Percentiles rank a stretch among this genome's conserved stretches.
These are phyloP conservation scores for Phellinidium pouzarii DNA, from an alignment of 1,284 basidiomycete genomes.

Conservation along the genomic window DNA sequence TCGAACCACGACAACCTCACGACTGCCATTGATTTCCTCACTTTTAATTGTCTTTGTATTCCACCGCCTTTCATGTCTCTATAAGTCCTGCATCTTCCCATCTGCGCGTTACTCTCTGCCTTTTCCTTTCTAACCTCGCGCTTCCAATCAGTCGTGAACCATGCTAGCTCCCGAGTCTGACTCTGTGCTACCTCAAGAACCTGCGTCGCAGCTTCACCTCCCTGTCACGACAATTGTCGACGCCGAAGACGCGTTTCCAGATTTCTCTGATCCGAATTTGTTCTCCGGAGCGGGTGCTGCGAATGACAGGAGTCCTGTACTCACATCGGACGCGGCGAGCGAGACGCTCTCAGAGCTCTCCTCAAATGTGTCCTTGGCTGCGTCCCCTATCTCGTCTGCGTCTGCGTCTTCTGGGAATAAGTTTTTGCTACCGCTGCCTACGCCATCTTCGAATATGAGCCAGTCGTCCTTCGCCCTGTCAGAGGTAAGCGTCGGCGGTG, in stretches of 20 bases:
- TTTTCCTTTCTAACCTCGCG: neutral
- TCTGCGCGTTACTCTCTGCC: neutral
- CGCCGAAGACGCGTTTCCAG: slow-evolving; percentile 17
- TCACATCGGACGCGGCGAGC: neutral
- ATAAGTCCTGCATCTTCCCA: neutral
- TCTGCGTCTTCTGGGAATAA: slow-evolving; percentile 20
- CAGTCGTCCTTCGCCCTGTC: slow-evolving; percentile 39
- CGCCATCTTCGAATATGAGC: slow-evolving; percentile 33
- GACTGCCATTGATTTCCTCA: slow-evolving; percentile 7
- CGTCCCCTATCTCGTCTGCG: neutral
- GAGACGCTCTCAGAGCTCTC: neutral
- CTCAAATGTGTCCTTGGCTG: neutral
- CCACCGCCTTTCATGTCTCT: slow-evolving; percentile 6
- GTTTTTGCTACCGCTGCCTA: slow-evolving; percentile 43
- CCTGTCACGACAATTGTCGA: slow-evolving; percentile 6
- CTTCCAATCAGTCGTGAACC: neutral
- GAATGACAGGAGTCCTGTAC: neutral
- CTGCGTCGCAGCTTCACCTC: slow-evolving; percentile 5
- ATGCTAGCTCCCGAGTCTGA: slow-evolving; percentile 5
- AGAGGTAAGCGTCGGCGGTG: slow-evolving; percentile 27
- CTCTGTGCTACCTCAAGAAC: neutral
- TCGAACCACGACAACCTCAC: slow-evolving; percentile 7
- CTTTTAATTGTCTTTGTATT: slow-evolving; percentile 7
- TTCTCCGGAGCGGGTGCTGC: slow-evolving; percentile 10
- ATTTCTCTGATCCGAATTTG: slow-evolving; percentile 18